Conservation (phyloP, 257 asterid species). For the Echites panduratus region DNA sequence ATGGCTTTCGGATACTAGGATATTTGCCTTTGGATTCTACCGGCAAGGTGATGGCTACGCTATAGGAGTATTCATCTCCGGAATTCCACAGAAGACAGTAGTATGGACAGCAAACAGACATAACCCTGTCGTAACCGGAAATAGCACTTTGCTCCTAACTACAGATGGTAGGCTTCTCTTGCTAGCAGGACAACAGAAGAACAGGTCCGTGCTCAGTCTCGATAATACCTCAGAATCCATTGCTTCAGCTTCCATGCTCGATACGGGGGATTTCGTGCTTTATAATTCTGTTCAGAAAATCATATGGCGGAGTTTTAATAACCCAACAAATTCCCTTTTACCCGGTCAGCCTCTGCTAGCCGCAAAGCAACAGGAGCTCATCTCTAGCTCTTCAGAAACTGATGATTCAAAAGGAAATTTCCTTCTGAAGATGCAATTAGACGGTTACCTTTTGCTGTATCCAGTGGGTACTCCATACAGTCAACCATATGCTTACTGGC, state of each 20-base stretch:
- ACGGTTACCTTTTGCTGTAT: conserved; percentile 52
- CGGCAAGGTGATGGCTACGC: conserved; percentile 14
- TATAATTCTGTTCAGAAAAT: conserved; percentile 15
- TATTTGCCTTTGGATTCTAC: conserved; percentile 38
- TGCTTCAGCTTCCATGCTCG: conserved; percentile 39
- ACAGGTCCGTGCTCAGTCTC: neutral
- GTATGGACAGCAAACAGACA: conserved; percentile 34
- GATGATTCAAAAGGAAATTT: conserved; percentile 29
- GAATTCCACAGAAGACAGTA: conserved; percentile 7
- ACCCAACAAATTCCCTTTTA: conserved; percentile 45
- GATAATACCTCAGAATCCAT: conserved; percentile 5
- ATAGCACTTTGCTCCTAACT: conserved; percentile 20
- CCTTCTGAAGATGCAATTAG: conserved; percentile 36
- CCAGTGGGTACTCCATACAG: conserved; percentile 7
- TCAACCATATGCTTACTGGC: conserved; percentile 23
- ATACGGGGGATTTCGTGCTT: conserved; percentile 50
- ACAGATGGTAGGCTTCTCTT: conserved; percentile 37
- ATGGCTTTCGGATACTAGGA: conserved; percentile 32
- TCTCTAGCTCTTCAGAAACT: conserved; percentile 33
- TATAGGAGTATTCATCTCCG: conserved; percentile 23
- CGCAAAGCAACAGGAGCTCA: conserved; percentile 11
- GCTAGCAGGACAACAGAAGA: conserved; percentile 3
- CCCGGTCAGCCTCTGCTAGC: conserved; percentile 30
- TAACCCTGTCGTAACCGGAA: conserved; percentile 20
- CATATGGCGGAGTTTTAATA: conserved; percentile 51